These are phyloP conservation scores for Polytolypa hystricis DNA, from an alignment of 2,329 filamentous ascomycete genomes.

Conservation along the genomic window DNA sequence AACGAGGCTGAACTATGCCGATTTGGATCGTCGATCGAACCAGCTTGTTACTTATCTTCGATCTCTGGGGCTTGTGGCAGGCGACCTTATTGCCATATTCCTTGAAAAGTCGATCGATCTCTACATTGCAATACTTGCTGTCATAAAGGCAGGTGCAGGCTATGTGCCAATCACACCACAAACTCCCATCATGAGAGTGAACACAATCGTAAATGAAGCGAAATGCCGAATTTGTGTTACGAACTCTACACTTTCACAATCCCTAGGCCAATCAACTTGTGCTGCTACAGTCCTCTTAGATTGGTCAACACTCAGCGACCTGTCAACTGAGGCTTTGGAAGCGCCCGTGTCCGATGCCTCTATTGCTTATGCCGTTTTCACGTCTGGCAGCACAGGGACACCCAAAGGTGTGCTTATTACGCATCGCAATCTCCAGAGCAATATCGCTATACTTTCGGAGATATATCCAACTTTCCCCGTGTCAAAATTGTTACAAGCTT, in stretches of 20 bases:
- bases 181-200: constrained; percentile 52
- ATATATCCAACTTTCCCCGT: constrained; percentile 50
- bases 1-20: constrained; percentile 48
- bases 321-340: not conserved
- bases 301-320: not conserved
- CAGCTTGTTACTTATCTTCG: constrained; percentile 48
- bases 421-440: constrained; percentile 63
- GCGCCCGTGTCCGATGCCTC: constrained; percentile 27
- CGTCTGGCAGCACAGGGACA: constrained; percentile 67
- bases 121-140: constrained; percentile 63
- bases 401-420: constrained; percentile 75
- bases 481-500: constrained; percentile 65
- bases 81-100: constrained; percentile 57
- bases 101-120: constrained; percentile 66
- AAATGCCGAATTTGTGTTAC: constrained; percentile 39
- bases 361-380: constrained; percentile 69
- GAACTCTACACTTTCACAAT: constrained; percentile 6
- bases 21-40: constrained; percentile 56
- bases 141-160: constrained; percentile 62
- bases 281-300: constrained; percentile 1
- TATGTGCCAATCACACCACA: constrained; percentile 70
- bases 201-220: constrained; percentile 52
- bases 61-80: constrained; percentile 35
- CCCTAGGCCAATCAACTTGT: not conserved
- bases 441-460: constrained; percentile 54